phyloP scores from a whole-genome alignment of 2,329 filamentous ascomycete species.

The Rasamsonia emersonii region DNA sequence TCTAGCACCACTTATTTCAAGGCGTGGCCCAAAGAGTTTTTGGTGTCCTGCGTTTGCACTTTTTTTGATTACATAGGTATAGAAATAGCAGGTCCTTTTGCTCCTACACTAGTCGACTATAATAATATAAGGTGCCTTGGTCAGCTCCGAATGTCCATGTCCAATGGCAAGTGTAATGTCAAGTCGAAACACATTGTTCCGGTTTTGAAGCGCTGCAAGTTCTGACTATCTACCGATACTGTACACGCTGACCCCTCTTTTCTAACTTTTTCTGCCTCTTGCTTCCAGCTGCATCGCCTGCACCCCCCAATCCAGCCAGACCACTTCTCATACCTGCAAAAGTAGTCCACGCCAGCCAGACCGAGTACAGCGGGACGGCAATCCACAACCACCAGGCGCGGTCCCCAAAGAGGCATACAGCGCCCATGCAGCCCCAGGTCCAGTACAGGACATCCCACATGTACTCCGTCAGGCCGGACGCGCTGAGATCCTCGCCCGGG shows the following conservation, averaged over 20 bases:
- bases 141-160: no score
- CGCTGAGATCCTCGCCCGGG: slow-evolving; percentile 79
- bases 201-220: no score
- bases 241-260: slow-evolving; percentile 39
- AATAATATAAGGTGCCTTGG: no score
- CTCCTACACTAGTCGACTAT: no score
- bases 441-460: slow-evolving; percentile 97
- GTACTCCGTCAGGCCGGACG: slow-evolving; percentile 86
- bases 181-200: no score
- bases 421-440: slow-evolving; percentile 68
- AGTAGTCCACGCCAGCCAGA: slow-evolving; percentile 38
- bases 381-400: slow-evolving; percentile 62
- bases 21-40: no score
- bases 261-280: slow-evolving; percentile 48
- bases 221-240: slow-evolving; percentile 28
- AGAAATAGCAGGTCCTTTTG: no score
- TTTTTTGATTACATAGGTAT: no score
- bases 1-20: no score
- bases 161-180: no score
- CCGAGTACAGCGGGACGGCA: slow-evolving; percentile 40
- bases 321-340: slow-evolving; percentile 39
- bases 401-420: slow-evolving; percentile 73
- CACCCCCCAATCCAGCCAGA: slow-evolving; percentile 33
- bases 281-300: slow-evolving; percentile 30
- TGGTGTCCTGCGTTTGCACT: no score